Percentiles rank a stretch among this genome's conserved stretches.
Evolutionary conservation across 441 rosid species (phyloP).

Genomic region (Metrosideros polymorpha): DNA sequence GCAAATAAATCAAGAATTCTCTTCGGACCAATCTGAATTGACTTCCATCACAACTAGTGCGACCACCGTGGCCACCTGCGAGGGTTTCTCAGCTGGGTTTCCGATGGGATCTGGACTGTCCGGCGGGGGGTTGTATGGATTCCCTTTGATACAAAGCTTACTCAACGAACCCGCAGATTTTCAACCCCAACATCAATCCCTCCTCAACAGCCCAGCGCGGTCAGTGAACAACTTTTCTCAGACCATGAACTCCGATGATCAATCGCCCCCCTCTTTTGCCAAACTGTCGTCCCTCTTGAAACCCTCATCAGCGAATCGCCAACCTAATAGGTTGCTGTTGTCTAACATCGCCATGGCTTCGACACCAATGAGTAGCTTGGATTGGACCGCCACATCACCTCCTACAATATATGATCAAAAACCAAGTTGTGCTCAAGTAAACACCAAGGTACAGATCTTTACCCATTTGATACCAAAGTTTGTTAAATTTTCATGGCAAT

Average conservation of each 20-base stretch:
- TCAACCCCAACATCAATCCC: constrained; percentile 25
- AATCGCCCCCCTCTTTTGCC: constrained; percentile 24
- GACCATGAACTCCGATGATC: constrained; percentile 18
- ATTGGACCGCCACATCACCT: neutral
- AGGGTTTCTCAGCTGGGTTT: constrained; percentile 12
- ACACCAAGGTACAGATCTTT: constrained; percentile 23
- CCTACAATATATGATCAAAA: constrained; percentile 20
- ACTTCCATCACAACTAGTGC: neutral
- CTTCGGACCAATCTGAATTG: constrained; percentile 20
- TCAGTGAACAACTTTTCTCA: constrained; percentile 24
- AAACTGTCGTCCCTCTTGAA: constrained; percentile 19
- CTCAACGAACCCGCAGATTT: constrained; percentile 27
- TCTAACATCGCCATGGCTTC: constrained; percentile 21
- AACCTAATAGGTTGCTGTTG: constrained; percentile 24
- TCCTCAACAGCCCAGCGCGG: constrained; percentile 22
- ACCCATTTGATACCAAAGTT: neutral
- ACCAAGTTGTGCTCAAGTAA: constrained; percentile 12
- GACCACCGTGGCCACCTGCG: neutral
- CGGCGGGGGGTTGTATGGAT: constrained; percentile 18
- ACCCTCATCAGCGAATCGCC: constrained; percentile 22
- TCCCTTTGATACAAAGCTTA: constrained; percentile 40
- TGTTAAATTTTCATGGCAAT: neutral
- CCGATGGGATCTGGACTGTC: neutral
- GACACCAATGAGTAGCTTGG: neutral
- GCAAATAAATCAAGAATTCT: constrained; percentile 31